Conservation (phyloP, 441 rosid genomes). For the Pelargonium fulgidum region DNA sequence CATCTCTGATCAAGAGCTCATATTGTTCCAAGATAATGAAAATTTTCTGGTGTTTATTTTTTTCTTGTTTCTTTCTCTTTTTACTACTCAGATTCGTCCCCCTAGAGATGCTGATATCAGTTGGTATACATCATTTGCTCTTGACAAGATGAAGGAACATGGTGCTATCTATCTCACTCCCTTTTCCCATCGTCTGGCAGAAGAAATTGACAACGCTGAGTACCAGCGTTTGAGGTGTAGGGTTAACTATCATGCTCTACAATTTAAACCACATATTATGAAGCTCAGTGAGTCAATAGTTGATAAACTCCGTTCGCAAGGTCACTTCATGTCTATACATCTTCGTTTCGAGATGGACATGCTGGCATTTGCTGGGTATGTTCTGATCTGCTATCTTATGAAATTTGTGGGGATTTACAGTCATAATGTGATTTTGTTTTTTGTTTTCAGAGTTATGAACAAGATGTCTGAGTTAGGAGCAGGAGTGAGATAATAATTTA, state of each 20-base stretch:
- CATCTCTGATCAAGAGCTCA: neutral
- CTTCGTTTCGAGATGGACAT: constrained; percentile 99
- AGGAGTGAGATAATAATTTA: neutral
- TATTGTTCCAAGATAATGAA: neutral
- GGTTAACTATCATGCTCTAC: constrained; percentile 91
- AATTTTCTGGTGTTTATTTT: constrained; percentile 7
- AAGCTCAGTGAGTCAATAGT: constrained; percentile 82
- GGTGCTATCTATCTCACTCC: constrained; percentile 95
- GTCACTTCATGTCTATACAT: constrained; percentile 96
- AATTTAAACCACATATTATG: constrained; percentile 88
- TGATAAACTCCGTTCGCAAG: constrained; percentile 80
- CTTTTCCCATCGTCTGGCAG: constrained; percentile 92
- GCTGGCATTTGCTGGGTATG: constrained; percentile 97
- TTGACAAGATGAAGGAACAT: constrained; percentile 83
- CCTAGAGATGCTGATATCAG: constrained; percentile 86
- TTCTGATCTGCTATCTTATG: constrained; percentile 22
- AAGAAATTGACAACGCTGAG: constrained; percentile 83
- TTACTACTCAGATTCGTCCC: constrained; percentile 55
- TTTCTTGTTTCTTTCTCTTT: constrained; percentile 1
- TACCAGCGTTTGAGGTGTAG: constrained; percentile 92
- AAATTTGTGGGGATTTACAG: neutral
- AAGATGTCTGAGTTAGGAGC: neutral
- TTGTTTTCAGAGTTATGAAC: neutral
- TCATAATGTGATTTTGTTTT: neutral
- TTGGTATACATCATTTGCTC: constrained; percentile 78